phyloP scores from a whole-genome alignment of 2,329 filamentous ascomycete species.

The Colletotrichum limetticola region DNA sequence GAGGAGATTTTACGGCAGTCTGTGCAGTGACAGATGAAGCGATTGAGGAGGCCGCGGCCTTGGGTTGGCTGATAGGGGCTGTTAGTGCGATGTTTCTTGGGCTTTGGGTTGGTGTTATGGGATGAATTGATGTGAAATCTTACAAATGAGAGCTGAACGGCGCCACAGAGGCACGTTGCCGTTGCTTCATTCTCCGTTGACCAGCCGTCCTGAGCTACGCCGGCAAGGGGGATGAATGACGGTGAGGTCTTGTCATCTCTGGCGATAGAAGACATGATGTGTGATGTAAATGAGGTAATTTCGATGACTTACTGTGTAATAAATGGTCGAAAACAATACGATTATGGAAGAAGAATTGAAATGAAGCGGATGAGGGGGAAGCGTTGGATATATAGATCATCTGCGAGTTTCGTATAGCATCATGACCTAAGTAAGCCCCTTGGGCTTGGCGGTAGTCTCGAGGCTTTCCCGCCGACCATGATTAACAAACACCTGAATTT shows the following conservation, averaged over 20 bases:
- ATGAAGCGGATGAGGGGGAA: not conserved
- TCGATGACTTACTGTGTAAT: not conserved
- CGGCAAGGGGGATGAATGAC: conserved; percentile 38
- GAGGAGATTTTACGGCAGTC: conserved; percentile 73
- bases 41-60: conserved; percentile 55
- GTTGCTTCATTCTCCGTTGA: conserved; percentile 60
- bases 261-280: not conserved
- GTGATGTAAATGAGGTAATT: not conserved
- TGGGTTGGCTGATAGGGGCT: conserved; percentile 51
- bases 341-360: not conserved
- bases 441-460: not conserved
- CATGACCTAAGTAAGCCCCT: not conserved
- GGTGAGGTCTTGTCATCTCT: conserved; percentile 42
- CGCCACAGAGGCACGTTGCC: conserved; percentile 69
- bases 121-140: conserved; percentile 37
- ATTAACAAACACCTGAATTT: not conserved
- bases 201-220: conserved; percentile 53
- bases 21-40: conserved; percentile 69
- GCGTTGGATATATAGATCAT: not conserved
- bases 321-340: not conserved
- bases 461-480: not conserved
- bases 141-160: conserved; percentile 65
- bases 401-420: not conserved
- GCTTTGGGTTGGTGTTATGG: no score
- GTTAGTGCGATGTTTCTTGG: not conserved